A percentile compares a stretch with the other conserved stretches of the same genome.
phyloP scores from a whole-genome alignment of 2,329 filamentous ascomycete genomes.

The Pleomassaria siparia region DNA sequence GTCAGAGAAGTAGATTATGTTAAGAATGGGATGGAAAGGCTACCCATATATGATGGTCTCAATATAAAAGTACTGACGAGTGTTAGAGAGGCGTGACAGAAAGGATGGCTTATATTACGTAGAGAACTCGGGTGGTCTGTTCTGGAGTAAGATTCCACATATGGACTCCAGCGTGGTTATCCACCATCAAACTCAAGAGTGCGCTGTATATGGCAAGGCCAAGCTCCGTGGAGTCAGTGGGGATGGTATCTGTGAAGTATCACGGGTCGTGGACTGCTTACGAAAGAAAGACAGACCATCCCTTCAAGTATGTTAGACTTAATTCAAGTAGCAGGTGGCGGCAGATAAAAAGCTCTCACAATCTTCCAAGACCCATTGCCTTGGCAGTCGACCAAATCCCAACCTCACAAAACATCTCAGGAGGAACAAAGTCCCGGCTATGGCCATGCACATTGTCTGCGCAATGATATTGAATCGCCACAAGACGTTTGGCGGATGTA shows the following conservation, averaged over 20 bases:
- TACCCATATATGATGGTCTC: slow-evolving; percentile 13
- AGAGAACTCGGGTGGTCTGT: slow-evolving; percentile 1
- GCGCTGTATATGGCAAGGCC: slow-evolving; percentile 10
- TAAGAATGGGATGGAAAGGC: too few relatives aligned
- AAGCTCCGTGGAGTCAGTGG: background rate
- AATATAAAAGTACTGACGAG: slow-evolving; percentile 10
- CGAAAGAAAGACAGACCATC: slow-evolving; percentile 12
- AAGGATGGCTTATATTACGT: background rate
- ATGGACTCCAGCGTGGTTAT: slow-evolving; percentile 8
- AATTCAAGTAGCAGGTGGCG: background rate
- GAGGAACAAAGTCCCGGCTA: slow-evolving; percentile 7
- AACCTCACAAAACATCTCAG: slow-evolving; percentile 10
- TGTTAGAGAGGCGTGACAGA: background rate
- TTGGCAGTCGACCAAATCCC: slow-evolving; percentile 7
- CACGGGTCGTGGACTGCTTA: slow-evolving; percentile 2
- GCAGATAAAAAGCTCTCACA: slow-evolving; percentile 7
- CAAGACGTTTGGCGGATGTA: slow-evolving; percentile 4
- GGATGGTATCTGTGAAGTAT: background rate
- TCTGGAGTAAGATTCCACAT: slow-evolving; percentile 4
- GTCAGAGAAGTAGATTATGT: too few relatives aligned
- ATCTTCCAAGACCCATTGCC: slow-evolving; percentile 11
- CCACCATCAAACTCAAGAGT: slow-evolving; percentile 5
- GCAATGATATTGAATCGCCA: slow-evolving; percentile 9
- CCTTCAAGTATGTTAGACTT: background rate
- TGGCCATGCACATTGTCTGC: slow-evolving; percentile 8